Evolutionary conservation across 2,329 filamentous ascomycete species (phyloP).

Genomic region (Fusarium nisikadoi): DNA sequence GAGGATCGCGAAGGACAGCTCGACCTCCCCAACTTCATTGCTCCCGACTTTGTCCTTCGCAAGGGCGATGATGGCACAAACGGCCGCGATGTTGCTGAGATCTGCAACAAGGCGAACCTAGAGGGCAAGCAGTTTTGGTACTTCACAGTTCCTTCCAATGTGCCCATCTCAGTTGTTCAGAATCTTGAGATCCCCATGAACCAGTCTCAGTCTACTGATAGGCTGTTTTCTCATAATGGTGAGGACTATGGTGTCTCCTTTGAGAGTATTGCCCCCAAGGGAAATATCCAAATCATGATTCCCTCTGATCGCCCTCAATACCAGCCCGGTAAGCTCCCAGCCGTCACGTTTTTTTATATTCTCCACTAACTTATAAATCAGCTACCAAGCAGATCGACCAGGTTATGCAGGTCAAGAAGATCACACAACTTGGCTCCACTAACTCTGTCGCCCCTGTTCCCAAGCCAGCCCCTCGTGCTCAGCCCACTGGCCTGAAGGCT

Average conservation of each 20-base stretch:
- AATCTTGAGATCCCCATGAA: constrained; percentile 71
- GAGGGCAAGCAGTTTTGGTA: constrained; percentile 83
- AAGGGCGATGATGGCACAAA: constrained; percentile 55
- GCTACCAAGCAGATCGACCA: constrained; percentile 61
- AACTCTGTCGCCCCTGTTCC: constrained; percentile 56
- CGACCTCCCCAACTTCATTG: constrained; percentile 59
- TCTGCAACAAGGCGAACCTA: constrained; percentile 68
- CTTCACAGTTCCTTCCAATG: constrained; percentile 76
- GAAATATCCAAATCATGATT: constrained; percentile 68
- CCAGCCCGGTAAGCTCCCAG: constrained; percentile 58
- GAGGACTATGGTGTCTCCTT: constrained; percentile 70
- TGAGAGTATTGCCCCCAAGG: constrained; percentile 61
- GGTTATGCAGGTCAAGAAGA: constrained; percentile 72
- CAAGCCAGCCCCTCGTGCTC: constrained; percentile 66
- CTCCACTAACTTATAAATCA: constrained; percentile 27
- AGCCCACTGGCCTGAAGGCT: constrained; percentile 74
- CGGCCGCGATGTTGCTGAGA: constrained; percentile 59
- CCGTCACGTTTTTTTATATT: background rate
- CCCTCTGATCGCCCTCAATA: constrained; percentile 68
- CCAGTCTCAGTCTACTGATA: constrained; percentile 61
- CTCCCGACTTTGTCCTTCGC: constrained; percentile 64
- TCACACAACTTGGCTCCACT: constrained; percentile 64
- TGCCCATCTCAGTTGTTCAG: constrained; percentile 75
- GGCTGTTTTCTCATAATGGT: constrained; percentile 71
- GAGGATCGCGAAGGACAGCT: constrained; percentile 49